Percentiles rank a stretch among this genome's conserved stretches.
Conservation (phyloP, 116 monocot genomes). For the Thalassia testudinum region DNA sequence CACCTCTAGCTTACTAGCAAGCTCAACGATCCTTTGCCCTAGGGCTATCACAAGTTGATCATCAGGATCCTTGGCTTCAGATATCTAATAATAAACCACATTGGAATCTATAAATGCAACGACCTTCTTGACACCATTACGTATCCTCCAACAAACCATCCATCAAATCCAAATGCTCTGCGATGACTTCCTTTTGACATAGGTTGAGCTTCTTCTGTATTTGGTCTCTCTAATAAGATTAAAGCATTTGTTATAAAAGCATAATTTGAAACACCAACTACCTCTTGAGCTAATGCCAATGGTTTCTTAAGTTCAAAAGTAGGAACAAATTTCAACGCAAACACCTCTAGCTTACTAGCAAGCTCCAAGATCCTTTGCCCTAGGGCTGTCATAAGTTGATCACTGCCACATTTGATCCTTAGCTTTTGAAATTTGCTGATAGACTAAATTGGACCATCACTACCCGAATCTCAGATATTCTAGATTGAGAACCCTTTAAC, state of each 20-base stretch:
- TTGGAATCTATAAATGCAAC: conserved; percentile 68
- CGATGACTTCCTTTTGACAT: conserved; percentile 46
- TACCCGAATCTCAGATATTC: conserved; percentile 66
- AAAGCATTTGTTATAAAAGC: too few species aligned
- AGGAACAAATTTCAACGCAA: too few species aligned
- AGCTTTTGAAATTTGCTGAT: conserved; percentile 34
- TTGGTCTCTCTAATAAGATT: too few species aligned
- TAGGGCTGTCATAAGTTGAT: too few species aligned
- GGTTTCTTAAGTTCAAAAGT: too few species aligned
- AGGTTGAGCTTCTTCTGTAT: conserved; percentile 94
- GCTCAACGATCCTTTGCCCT: conserved; percentile 74
- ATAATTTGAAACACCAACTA: too few species aligned
- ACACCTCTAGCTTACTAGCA: too few species aligned
- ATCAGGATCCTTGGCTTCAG: conserved; percentile 35
- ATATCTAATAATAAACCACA: conserved; percentile 62
- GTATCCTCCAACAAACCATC: conserved; percentile 70
- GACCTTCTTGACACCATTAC: conserved; percentile 29
- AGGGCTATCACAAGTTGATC: conserved; percentile 71
- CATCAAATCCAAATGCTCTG: conserved; percentile 74
- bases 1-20: too few species aligned
- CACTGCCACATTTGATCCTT: too few species aligned
- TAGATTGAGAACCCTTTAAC: conserved; percentile 16
- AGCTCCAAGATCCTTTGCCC: too few species aligned
- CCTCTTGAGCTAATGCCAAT: too few species aligned
- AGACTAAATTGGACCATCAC: conserved; percentile 46